A percentile compares a stretch with the other conserved stretches of the same genome.
phyloP scores from a whole-genome alignment of 2,329 filamentous ascomycete species.

The Paramyrothecium roridum region DNA sequence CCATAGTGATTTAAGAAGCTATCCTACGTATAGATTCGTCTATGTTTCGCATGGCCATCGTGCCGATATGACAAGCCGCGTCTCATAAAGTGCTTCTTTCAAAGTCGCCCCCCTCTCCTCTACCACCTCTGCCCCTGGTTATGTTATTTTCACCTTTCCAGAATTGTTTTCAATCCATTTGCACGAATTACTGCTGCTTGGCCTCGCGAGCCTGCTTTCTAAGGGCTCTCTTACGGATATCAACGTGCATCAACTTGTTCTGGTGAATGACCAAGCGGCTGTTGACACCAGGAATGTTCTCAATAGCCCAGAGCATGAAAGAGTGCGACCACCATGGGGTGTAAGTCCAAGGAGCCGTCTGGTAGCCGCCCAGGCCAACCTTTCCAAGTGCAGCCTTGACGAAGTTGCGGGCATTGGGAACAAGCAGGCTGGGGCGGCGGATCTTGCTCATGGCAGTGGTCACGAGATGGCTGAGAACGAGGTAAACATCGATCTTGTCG shows the following conservation, averaged over 20 bases:
- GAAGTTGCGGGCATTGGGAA: conserved; percentile 80
- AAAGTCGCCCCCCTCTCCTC: background rate
- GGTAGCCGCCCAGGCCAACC: conserved; percentile 77
- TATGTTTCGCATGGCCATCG: too few species aligned
- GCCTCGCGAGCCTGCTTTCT: conserved; percentile 80
- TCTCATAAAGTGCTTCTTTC: too few species aligned
- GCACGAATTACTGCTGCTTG: conserved; percentile 50
- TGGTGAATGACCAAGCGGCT: conserved; percentile 42
- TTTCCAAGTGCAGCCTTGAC: conserved; percentile 76
- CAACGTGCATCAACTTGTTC: conserved; percentile 71
- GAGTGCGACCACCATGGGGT: conserved; percentile 94
- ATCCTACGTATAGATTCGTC: too few species aligned
- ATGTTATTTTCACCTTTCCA: background rate
- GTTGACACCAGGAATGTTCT: conserved; percentile 52
- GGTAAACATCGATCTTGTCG: conserved; percentile 81
- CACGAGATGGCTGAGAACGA: conserved; percentile 89
- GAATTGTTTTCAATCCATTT: background rate
- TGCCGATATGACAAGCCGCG: too few species aligned
- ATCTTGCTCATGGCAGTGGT: conserved; percentile 98
- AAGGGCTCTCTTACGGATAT: conserved; percentile 78
- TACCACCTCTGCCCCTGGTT: background rate
- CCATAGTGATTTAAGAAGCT: too few species aligned
- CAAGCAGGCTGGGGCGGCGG: conserved; percentile 69
- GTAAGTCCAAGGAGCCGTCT: conserved; percentile 77
- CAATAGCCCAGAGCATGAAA: conserved; percentile 79